Conservation (phyloP, 2,329 filamentous ascomycete species). For the Aaosphaeria arxii region DNA sequence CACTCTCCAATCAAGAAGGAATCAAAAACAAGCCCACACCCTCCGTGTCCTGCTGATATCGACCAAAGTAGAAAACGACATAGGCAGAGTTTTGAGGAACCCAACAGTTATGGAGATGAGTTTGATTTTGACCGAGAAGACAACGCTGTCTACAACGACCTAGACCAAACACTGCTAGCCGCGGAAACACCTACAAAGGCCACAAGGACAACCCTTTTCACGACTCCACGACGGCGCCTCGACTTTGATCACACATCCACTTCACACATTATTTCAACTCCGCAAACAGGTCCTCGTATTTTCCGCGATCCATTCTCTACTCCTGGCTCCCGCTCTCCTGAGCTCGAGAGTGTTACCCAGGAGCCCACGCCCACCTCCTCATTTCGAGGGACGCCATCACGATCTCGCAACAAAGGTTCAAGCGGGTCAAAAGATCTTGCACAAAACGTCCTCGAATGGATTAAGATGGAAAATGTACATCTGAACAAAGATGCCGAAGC, state of each 20-base stretch:
- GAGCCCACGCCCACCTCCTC: constrained; percentile 1
- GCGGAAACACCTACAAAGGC: constrained; percentile 42
- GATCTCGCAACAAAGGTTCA: constrained; percentile 3
- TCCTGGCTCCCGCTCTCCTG: not conserved
- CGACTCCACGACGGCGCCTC: constrained; percentile 38
- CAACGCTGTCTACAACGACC: constrained; percentile 29
- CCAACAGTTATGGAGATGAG: constrained; percentile 15
- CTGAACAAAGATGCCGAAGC: constrained; percentile 11
- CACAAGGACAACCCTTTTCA: constrained; percentile 33
- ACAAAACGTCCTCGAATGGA: constrained; percentile 49
- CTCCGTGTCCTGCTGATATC: not conserved
- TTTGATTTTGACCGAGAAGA: constrained; percentile 29
- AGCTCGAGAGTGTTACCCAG: not conserved
- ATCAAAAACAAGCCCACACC: constrained; percentile 1
- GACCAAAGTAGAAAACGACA: constrained; percentile 26
- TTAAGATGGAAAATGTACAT: constrained; percentile 45
- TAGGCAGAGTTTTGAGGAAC: constrained; percentile 24
- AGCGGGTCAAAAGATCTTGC: constrained; percentile 13
- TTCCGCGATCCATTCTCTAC: constrained; percentile 13
- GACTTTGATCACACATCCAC: constrained; percentile 36
- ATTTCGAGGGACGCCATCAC: constrained; percentile 16
- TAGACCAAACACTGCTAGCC: constrained; percentile 21
- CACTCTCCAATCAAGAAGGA: constrained; percentile 16
- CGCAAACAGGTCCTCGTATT: constrained; percentile 16
- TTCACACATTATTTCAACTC: constrained; percentile 22